Conservation (phyloP, 2,329 filamentous ascomycete genomes). For the Pyricularia sp. region DNA sequence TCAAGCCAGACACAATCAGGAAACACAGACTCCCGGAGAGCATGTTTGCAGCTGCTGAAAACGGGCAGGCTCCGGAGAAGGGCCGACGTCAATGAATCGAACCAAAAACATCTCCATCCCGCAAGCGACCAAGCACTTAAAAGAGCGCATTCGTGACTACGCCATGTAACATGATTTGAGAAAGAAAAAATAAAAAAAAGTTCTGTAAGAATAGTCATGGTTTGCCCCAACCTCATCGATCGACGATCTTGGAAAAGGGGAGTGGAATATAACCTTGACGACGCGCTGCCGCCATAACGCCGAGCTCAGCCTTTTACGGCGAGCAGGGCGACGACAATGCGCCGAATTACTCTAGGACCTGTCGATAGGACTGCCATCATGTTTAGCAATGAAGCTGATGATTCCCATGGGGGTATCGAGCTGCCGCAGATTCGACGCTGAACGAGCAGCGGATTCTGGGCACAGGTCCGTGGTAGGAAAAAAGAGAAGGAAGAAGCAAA, state of each 20-base stretch:
- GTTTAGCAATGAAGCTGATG: constrained; percentile 39
- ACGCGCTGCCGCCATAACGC: constrained; percentile 35
- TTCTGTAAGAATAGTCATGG: constrained; percentile 43
- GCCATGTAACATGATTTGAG: not conserved
- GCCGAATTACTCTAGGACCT: constrained; percentile 74
- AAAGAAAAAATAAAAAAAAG: not conserved
- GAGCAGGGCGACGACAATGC: constrained; percentile 52
- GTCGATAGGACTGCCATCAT: constrained; percentile 85
- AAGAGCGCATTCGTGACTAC: not conserved
- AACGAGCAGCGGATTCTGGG: constrained; percentile 66
- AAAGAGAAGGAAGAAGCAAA: constrained; percentile 18
- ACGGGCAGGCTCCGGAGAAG: not conserved
- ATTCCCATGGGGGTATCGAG: constrained; percentile 79
- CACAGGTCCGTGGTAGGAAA: constrained; percentile 66
- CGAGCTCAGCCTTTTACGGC: constrained; percentile 59
- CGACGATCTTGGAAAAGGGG: constrained; percentile 86
- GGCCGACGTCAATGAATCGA: not conserved
- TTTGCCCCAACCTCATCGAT: constrained; percentile 85
- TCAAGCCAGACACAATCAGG: not conserved
- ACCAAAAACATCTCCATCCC: not conserved
- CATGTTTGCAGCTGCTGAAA: not conserved
- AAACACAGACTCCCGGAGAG: not conserved
- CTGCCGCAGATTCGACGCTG: constrained; percentile 74
- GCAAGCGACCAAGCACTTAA: not conserved
- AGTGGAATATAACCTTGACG: constrained; percentile 77